Evolutionary conservation across 148 eudicot species (phyloP), one percentile per base, ranked within the genome.

Genomic region (Rhododendron williamsianum): DNA sequence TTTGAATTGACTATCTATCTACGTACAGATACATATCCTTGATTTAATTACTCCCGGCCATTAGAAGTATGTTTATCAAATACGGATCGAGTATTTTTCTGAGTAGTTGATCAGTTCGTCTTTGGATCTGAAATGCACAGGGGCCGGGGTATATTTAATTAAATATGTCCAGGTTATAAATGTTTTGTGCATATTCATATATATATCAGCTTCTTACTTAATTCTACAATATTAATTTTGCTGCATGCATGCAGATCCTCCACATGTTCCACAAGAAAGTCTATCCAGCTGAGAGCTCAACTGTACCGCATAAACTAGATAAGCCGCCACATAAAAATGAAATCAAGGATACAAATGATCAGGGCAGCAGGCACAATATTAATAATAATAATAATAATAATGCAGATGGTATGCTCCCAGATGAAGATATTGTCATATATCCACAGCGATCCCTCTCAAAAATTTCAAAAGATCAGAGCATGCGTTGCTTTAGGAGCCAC

Each of bases 241-340:
- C 9, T 46, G 48, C 45, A 41, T 41, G 45, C 35, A 33, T 33
- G 90, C 91, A 96, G 98, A 93, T 94, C 60, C 90, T 90, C 85
- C 91, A 92, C 0, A 92, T 89, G 82, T 96, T 96, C 87, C 94
- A 91, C 87, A 92, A 87, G 88, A 96, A 96, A 93, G 94, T 96
- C 84, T 93, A 96, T 90, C 99, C 99, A 33, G 35, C 35, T 86
- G 99, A 94, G 85, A 86, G 84, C 85, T 88, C 88, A 67, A 73
- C 83, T 71, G 84, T 88, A 63, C 80, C 80, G 69, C 87, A 77
- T 43, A 41, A 41, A 85, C 43, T 83, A 25, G 88, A 90, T 13
- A 88, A 87, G 87, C 71, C 45, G 87, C 71, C 45, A 72, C 87
- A 81, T 9, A 89, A 89, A 87, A 88, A 60, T 46, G 87, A 85